phyloP scores from a whole-genome alignment of 345 rosid species.

The Toxicodendron radicans region DNA sequence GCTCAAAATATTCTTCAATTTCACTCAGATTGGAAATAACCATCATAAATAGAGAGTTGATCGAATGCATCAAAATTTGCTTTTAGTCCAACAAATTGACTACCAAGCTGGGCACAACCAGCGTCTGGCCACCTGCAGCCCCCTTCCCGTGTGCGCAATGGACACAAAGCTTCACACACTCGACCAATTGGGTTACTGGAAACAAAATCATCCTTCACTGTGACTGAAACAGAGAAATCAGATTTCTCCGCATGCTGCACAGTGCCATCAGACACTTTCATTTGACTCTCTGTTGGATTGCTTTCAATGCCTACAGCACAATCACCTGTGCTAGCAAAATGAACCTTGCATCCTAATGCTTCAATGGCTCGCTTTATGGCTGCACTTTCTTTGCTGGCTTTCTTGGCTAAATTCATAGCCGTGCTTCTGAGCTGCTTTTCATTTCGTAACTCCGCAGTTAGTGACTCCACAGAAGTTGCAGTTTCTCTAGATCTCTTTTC shows the following conservation, averaged over 20 bases:
- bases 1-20: neutral
- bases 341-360: slow-evolving; percentile 86
- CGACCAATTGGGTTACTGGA: slow-evolving; percentile 36
- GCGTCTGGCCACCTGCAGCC: slow-evolving; percentile 93
- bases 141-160: slow-evolving; percentile 64
- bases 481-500: slow-evolving; percentile 66
- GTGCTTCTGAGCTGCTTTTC: slow-evolving; percentile 67
- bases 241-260: slow-evolving; percentile 38
- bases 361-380: slow-evolving; percentile 76
- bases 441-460: slow-evolving; percentile 52
- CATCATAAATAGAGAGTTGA: slow-evolving; percentile 66
- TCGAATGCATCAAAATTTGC: slow-evolving; percentile 93
- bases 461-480: slow-evolving; percentile 45
- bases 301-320: slow-evolving; percentile 57
- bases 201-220: slow-evolving; percentile 49
- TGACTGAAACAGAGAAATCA: slow-evolving; percentile 68
- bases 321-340: slow-evolving; percentile 60
- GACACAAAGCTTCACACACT: slow-evolving; percentile 70
- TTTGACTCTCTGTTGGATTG: slow-evolving; percentile 32
- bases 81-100: slow-evolving; percentile 80
- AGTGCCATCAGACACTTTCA: slow-evolving; percentile 30
- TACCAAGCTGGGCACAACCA: slow-evolving; percentile 74
- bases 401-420: slow-evolving; percentile 64
- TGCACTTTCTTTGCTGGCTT: slow-evolving; percentile 61
- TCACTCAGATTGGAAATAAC: slow-evolving; percentile 68